These are phyloP conservation scores for Fusarium dimerum DNA, from an alignment of 2,329 filamentous ascomycete species.

Conservation along the genomic window DNA sequence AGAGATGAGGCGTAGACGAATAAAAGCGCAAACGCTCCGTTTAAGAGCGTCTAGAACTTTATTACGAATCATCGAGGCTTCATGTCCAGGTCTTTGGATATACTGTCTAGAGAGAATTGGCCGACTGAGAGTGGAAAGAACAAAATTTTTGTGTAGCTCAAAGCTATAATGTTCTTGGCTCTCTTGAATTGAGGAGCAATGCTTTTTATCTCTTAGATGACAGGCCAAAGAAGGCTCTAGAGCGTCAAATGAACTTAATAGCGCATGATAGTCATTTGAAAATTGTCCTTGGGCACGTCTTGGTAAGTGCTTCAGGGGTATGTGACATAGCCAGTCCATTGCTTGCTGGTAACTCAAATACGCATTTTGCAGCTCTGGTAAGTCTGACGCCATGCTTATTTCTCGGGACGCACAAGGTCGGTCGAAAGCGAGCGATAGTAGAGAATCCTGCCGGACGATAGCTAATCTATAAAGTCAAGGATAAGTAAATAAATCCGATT, in stretches of 20 bases:
- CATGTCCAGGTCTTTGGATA: not conserved
- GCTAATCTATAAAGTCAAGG: slow-evolving; percentile 1
- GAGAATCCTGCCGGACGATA: slow-evolving; percentile 21
- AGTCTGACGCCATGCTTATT: slow-evolving; percentile 12
- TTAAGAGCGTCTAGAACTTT: slow-evolving; percentile 9
- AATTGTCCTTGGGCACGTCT: not conserved
- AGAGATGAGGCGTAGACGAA: slow-evolving; percentile 11
- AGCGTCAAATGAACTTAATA: no score
- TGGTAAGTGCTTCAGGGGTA: slow-evolving; percentile 1
- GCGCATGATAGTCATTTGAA: not conserved
- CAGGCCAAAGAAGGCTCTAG: slow-evolving; percentile 3
- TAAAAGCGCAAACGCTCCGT: slow-evolving; percentile 9
- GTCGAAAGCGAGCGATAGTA: slow-evolving; percentile 20
- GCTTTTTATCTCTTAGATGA: slow-evolving; percentile 1
- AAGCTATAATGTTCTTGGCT: slow-evolving; percentile 13
- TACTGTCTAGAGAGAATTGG: slow-evolving; percentile 6
- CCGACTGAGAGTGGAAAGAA: slow-evolving; percentile 14
- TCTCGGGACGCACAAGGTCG: slow-evolving; percentile 12
- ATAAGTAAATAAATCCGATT: not conserved
- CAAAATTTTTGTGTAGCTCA: slow-evolving; percentile 14
- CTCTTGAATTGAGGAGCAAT: slow-evolving; percentile 13
- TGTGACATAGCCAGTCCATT: slow-evolving; percentile 21
- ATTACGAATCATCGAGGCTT: not conserved
- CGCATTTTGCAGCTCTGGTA: not conserved
- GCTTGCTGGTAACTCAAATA: slow-evolving; percentile 12